These are phyloP conservation scores for Umbelopsis vinacea DNA, from an alignment of 192 early-diverging fungal genomes.

Conservation along the genomic window DNA sequence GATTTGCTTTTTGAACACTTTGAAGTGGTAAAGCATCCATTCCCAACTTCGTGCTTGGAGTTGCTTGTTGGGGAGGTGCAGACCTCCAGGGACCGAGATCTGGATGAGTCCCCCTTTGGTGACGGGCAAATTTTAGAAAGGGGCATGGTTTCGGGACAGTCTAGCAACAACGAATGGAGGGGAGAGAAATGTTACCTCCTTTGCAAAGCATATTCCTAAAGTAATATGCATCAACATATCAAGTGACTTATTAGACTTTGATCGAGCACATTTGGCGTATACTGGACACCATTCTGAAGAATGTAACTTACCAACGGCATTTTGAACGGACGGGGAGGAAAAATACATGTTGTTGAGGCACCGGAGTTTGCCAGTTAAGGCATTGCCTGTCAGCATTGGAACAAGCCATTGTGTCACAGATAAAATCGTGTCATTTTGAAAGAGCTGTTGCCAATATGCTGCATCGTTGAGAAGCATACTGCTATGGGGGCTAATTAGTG, in stretches of 20 bases:
- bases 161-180: background rate
- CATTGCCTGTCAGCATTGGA: background rate
- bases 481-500: background rate
- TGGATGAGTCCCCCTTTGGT: conserved; percentile 59
- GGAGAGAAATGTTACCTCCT: conserved; percentile 47
- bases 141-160: background rate
- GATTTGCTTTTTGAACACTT: conserved; percentile 66
- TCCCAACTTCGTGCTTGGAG: conserved; percentile 63
- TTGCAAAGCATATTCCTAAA: conserved; percentile 61
- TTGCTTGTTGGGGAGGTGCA: conserved; percentile 61
- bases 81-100: conserved; percentile 88
- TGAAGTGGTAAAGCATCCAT: conserved; percentile 76
- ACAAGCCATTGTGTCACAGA: conserved; percentile 1
- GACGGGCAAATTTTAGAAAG: conserved; percentile 16
- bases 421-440: background rate
- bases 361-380: conserved; percentile 2
- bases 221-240: background rate
- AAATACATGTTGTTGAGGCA: background rate
- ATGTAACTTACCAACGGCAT: conserved; percentile 43
- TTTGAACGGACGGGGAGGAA: conserved; percentile 7
- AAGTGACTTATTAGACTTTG: too few relatives aligned
- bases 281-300: background rate
- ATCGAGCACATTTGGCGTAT: too few relatives aligned
- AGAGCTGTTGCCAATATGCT: background rate
- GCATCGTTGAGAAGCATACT: background rate